phyloP scores from a whole-genome alignment of 2,329 filamentous ascomycete species.

The Didymella sp. region DNA sequence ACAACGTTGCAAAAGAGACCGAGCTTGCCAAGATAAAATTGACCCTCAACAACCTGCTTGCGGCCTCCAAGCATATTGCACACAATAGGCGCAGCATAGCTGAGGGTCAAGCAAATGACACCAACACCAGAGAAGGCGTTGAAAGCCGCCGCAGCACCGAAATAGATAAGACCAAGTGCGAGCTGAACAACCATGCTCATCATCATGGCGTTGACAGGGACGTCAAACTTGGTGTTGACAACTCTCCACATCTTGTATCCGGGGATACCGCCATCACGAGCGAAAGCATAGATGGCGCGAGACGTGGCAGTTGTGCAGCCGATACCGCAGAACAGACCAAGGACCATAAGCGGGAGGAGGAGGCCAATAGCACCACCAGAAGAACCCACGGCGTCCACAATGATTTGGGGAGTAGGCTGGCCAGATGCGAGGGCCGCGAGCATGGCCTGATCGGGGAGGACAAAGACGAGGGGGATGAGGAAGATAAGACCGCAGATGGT shows the following conservation, averaged over 20 bases:
- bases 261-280: slow-evolving; percentile 73
- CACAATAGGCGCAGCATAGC: slow-evolving; percentile 71
- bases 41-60: slow-evolving; percentile 62
- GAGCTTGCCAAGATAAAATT: slow-evolving; percentile 68
- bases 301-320: slow-evolving; percentile 73
- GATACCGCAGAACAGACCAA: slow-evolving; percentile 71
- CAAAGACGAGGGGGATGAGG: slow-evolving; percentile 72
- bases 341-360: slow-evolving; percentile 68
- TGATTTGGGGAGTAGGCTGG: slow-evolving; percentile 70
- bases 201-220: slow-evolving; percentile 76
- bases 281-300: slow-evolving; percentile 72
- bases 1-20: slow-evolving; percentile 69
- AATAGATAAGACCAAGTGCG: slow-evolving; percentile 70
- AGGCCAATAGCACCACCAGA: slow-evolving; percentile 68
- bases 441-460: slow-evolving; percentile 67
- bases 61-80: slow-evolving; percentile 69
- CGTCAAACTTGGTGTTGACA: slow-evolving; percentile 67
- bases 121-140: slow-evolving; percentile 74
- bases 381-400: slow-evolving; percentile 67
- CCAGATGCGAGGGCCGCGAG: slow-evolving; percentile 62
- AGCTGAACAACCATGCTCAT: slow-evolving; percentile 71
- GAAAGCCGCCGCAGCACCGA: slow-evolving; percentile 73
- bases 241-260: slow-evolving; percentile 66
- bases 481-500: slow-evolving; percentile 70
- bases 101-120: slow-evolving; percentile 72